phyloP scores from a whole-genome alignment of 2,329 filamentous ascomycete species.

The Aspergillus jensenii region DNA sequence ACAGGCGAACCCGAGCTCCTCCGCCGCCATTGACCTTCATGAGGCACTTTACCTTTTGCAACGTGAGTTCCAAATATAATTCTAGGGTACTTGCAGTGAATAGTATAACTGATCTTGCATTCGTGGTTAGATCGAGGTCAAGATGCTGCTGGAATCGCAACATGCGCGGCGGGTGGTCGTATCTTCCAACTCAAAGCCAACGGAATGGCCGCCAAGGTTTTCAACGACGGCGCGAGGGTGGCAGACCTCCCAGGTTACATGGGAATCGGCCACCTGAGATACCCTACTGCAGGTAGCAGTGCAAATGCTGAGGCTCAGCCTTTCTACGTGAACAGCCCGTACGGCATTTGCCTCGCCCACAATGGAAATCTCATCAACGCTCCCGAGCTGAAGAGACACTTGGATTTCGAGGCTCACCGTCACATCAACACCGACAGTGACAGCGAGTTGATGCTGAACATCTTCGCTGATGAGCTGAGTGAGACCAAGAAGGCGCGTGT shows the following conservation, averaged over 20 bases:
- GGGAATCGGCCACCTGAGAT: constrained; percentile 82
- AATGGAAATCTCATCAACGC: constrained; percentile 90
- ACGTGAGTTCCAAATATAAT: constrained; percentile 33
- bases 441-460: constrained; percentile 82
- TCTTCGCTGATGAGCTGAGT: constrained; percentile 80
- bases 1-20: constrained; percentile 55
- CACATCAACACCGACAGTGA: constrained; percentile 91
- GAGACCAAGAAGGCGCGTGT: constrained; percentile 79
- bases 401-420: constrained; percentile 76
- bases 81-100: no score
- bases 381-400: constrained; percentile 65
- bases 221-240: constrained; percentile 73
- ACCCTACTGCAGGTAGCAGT: constrained; percentile 84
- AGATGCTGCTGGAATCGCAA: constrained; percentile 84
- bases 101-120: constrained; percentile 26
- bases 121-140: constrained; percentile 64
- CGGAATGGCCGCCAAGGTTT: constrained; percentile 82
- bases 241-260: constrained; percentile 78
- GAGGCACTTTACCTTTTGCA: constrained; percentile 72
- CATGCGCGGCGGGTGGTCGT: constrained; percentile 70
- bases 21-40: constrained; percentile 64
- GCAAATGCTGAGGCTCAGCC: constrained; percentile 85
- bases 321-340: constrained; percentile 87
- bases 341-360: constrained; percentile 77
- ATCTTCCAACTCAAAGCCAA: constrained; percentile 90